Evolutionary conservation across 306 rosid species (phyloP), one percentile per base, ranked within the genome.

Genomic region (Glycyrrhiza uralensis): DNA sequence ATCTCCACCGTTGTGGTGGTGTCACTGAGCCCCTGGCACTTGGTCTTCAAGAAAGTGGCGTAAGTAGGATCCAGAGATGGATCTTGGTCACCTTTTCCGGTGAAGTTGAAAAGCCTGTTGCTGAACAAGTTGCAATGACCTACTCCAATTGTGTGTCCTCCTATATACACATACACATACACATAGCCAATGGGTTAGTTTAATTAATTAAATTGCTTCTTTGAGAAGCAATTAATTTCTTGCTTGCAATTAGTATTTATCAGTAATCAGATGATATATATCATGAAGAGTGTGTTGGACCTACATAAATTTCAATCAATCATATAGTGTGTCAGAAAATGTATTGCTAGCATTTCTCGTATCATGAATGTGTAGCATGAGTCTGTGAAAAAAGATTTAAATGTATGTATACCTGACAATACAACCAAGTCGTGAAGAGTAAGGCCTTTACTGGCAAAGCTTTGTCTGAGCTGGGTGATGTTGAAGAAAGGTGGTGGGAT

Each of bases 11-110:
- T 12, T 2, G 81, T 69, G 30, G 83, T 62, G 2, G 7, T 71
- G 85, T 80, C 85, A 13, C 44, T 72, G 1, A 41, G 72, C 24
- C 79, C 28, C 5, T 45, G 22, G 5, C 87, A 84, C 36, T 77
- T 62, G 0, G 57, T 38, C 76, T 73, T 84, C 75, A 84, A 75
- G 42, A 63, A 30, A 0, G 10, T 1, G 0, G 85, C 87, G 11
- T 80, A 80, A 2, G 57, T 73, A 0, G 93, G 23, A 52, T 88
- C 6, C 60, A 88, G 14, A 13, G 89, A 80, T 15, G 90, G 87
- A 50, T 88, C 93, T 65, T 86, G 86, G 56, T 88, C 90, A 6
- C 88, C 89, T 67, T 67, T 86, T 58, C 90, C 86, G 1, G 80
- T 88, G 76, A 86, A 86, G 78, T 88, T 85, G 83, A 66, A 88